These are phyloP conservation scores for Berkeleyomyces basicola DNA, from an alignment of 2,329 filamentous ascomycete species.

Conservation along the genomic window DNA sequence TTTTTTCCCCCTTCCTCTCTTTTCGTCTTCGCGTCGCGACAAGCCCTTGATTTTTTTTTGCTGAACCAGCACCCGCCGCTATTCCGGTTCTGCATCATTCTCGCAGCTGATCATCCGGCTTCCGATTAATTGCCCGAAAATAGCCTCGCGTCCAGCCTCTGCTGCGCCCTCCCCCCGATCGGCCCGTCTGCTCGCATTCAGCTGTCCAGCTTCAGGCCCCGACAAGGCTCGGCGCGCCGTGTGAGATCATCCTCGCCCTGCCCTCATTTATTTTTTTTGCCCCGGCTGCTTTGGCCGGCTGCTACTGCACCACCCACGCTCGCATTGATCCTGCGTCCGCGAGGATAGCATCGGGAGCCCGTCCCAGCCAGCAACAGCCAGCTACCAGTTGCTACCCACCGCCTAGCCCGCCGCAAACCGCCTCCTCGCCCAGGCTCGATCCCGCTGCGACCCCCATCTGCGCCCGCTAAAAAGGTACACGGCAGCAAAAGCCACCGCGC, in stretches of 20 bases:
- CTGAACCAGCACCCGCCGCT: not conserved
- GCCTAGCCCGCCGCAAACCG: too few relatives aligned
- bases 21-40: not conserved
- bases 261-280: not conserved
- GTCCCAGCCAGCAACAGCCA: too few relatives aligned
- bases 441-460: too few relatives aligned
- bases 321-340: not conserved
- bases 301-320: not conserved
- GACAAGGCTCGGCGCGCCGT: not conserved
- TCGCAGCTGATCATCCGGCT: not conserved
- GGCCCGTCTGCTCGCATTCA: too few relatives aligned
- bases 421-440: too few relatives aligned
- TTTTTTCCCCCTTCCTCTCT: not conserved
- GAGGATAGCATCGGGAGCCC: not conserved
- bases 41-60: not conserved
- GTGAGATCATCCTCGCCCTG: not conserved
- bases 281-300: not conserved
- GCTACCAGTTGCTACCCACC: too few relatives aligned
- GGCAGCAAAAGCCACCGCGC: not conserved
- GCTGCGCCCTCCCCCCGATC: too few relatives aligned
- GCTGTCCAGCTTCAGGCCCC: not conserved
- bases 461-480: too few relatives aligned
- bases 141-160: too few relatives aligned
- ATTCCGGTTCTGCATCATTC: not conserved
- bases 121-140: too few relatives aligned